Evolutionary conservation across 2,329 filamentous ascomycete species (phyloP).

Genomic region (Atkinsonella hypoxylon): DNA sequence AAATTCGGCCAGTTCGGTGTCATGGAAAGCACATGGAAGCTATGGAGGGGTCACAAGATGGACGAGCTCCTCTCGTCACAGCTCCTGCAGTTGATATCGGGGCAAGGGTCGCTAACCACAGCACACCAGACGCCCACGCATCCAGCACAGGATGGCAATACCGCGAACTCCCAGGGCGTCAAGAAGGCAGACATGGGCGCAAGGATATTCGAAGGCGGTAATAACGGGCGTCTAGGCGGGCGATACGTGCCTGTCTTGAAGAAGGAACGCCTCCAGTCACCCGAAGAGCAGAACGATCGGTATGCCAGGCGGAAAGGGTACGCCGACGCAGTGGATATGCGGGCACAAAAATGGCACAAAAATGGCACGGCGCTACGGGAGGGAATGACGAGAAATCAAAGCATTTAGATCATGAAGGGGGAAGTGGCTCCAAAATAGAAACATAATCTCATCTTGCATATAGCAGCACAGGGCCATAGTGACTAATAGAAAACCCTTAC

Average conservation of each 20-base stretch:
- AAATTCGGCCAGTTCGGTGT: constrained; percentile 56
- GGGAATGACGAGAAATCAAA: constrained; percentile 17
- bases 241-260: constrained; percentile 44
- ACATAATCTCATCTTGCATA: background rate
- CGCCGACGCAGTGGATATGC: constrained; percentile 36
- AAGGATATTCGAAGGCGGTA: constrained; percentile 42
- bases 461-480: background rate
- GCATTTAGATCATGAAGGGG: constrained; percentile 11
- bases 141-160: background rate
- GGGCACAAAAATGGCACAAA: too few relatives aligned
- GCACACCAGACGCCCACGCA: background rate
- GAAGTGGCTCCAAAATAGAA: background rate
- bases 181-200: constrained; percentile 16
- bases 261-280: constrained; percentile 34
- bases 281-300: constrained; percentile 45
- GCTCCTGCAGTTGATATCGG: constrained; percentile 52
- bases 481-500: background rate
- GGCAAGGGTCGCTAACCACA: constrained; percentile 19
- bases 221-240: constrained; percentile 36
- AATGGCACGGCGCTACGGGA: constrained; percentile 8
- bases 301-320: constrained; percentile 53
- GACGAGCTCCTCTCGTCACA: constrained; percentile 74
- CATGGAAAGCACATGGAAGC: constrained; percentile 65
- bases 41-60: constrained; percentile 77
- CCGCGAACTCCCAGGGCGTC: constrained; percentile 18